phyloP scores from a whole-genome alignment of 75 land plant genomes.

The Picea glauca region DNA sequence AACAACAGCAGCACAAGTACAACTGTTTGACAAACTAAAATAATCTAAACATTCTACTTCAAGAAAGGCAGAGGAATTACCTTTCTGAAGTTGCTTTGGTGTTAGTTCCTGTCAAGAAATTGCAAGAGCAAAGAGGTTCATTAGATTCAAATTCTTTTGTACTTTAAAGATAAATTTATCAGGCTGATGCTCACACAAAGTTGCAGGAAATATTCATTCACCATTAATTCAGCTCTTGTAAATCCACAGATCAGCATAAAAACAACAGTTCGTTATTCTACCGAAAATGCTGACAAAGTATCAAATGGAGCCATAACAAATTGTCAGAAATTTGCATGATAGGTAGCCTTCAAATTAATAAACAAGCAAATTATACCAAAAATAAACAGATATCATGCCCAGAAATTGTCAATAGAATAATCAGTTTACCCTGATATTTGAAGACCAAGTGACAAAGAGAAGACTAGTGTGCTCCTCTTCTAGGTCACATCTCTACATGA shows the following conservation, averaged over 20 bases:
- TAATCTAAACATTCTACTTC: neutral
- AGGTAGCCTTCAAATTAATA: neutral
- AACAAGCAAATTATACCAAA: neutral
- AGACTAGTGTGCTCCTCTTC: too few relatives aligned
- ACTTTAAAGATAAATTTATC: neutral
- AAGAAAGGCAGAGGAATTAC: constrained; percentile 26
- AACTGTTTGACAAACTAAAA: neutral
- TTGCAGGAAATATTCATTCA: neutral
- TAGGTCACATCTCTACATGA: too few relatives aligned
- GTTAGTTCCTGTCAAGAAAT: constrained; percentile 51
- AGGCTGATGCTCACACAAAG: neutral
- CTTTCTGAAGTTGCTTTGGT: constrained; percentile 77
- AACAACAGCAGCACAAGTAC: neutral
- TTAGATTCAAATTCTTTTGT: neutral
- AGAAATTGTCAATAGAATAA: too few relatives aligned
- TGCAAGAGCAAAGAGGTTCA: neutral
- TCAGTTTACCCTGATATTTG: too few relatives aligned
- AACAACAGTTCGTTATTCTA: neutral
- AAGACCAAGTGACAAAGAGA: too few relatives aligned
- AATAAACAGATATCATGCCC: too few relatives aligned
- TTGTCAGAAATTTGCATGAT: neutral
- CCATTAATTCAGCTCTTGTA: neutral
- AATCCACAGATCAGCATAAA: neutral
- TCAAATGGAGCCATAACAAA: neutral
- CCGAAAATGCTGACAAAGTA: neutral